Base-by-base conservation (phyloP, 2,329 filamentous ascomycete genomes). In the Pseudocercospora crystallina region DNA sequence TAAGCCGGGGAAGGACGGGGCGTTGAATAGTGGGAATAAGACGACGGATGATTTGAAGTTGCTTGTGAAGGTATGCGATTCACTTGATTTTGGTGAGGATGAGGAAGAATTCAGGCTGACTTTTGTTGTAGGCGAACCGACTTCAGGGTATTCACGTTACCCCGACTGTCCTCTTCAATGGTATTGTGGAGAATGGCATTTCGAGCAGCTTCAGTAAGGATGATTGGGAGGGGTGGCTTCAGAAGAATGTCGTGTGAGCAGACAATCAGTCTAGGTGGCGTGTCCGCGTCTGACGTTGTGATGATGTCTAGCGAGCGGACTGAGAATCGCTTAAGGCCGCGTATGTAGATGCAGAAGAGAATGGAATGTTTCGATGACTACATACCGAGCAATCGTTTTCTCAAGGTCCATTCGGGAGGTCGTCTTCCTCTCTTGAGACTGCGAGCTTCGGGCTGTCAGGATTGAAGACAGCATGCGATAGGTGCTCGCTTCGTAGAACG, bases 1-100 rank as follows among this genome's bases (percentile, higher is more conserved):
- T 54, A 84, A 84, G 75, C 79, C 86, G 0, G 81, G 70, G 3
- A 74, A 77, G 37, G 85, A 89, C 61, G 89, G 86, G 0, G 74
- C 78, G 30, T 69, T 90, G 69, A 97, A 97, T 67, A 69, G 67
- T 8, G 91, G 92, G 0, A 96, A 97, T 68, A 76, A 76, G 49
- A 86, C 95, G 44, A 96, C 91, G 17, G 80, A 87, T 67, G 90
- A 96, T 69, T 71, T 96, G 48, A 96, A 96, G 77, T 71, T 89
- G 42, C 75, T 92, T 63, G 20, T 26, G 83, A 95, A 91, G 80
- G 85, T n/a, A n/a, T n/a, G n/a, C n/a, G n/a, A n/a, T n/a, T n/a
- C n/a, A n/a, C n/a, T n/a, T n/a, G n/a, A n/a, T n/a, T n/a, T n/a
- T n/a, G n/a, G n/a, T n/a, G n/a, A n/a, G n/a, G n/a, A n/a, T n/a